Evolutionary conservation across 2,329 filamentous ascomycete genomes (phyloP), one percentile per base, ranked within the genome.

Genomic region (Fusarium redolens): DNA sequence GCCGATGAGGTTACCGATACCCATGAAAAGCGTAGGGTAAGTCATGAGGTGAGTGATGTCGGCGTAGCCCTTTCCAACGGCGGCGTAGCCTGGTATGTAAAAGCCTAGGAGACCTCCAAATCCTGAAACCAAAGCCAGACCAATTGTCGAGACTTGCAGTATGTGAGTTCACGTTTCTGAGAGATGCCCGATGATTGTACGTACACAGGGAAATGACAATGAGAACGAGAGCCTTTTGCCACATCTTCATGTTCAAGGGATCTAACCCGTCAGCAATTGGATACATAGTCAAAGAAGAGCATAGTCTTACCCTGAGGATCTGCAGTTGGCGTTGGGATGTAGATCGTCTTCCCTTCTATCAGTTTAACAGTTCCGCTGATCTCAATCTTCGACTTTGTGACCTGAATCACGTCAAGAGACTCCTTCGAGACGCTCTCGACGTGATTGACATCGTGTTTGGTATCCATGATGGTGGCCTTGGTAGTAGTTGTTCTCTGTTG

Each of bases 171-270:
- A 12, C 10, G 25, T 4, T 9, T 3, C 14, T 3, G 14, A 14
- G 3, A 1, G 17, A 5, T 1, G 15, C 12, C 13, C 6, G 25
- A n/a, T 10, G 3, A 8, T n/a, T 45, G 7, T 4, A 68, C 65
- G 12, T 61, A 68, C 65, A 75, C 5, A 74, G 65, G 4, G 73
- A 75, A 37, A 75, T 75, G 14, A 73, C 58, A 13, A 75, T 44
- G 11, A 75, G 61, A 17, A 74, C 70, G 9, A 57, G 50, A 15
- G 55, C 57, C 59, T 75, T 75, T 48, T 75, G 73, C 73, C 73
- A 75, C 70, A 69, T 75, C 51, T 59, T 71, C 73, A 75, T 74
- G 56, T 75, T 75, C 52, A 75, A 54, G 3, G 73, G 73, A 60
- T 75, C 73, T 75, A 11, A 14, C 11, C n/a, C 6, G 44, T 67